These are phyloP conservation scores for Millerozyma miso DNA, from an alignment of 805 yeast species.

Conservation along the genomic window DNA sequence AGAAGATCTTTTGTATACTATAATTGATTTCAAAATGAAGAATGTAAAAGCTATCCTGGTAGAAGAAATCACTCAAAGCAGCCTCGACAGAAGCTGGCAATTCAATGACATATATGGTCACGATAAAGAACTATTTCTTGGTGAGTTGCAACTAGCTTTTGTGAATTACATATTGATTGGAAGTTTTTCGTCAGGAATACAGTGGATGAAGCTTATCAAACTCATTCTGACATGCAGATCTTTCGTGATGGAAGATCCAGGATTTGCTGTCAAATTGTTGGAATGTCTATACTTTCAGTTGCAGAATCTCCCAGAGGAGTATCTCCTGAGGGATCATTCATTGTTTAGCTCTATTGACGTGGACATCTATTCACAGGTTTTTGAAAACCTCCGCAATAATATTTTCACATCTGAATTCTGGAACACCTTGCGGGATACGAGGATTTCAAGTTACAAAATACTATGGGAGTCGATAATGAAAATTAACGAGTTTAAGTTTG, in stretches of 20 bases:
- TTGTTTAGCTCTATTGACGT: constrained; percentile 16
- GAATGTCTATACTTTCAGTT: constrained; percentile 33
- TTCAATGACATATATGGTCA: constrained; percentile 34
- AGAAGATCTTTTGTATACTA: constrained; percentile 39
- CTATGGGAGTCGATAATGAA: constrained; percentile 14
- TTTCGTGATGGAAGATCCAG: constrained; percentile 17
- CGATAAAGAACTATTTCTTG: constrained; percentile 30
- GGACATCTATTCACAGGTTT: constrained; percentile 9
- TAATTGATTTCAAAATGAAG: constrained; percentile 37
- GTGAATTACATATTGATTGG: constrained; percentile 50
- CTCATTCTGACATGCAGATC: constrained; percentile 32
- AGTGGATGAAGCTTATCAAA: constrained; percentile 55
- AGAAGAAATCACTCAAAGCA: constrained; percentile 45
- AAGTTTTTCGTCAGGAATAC: constrained; percentile 59
- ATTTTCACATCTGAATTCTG: constrained; percentile 8
- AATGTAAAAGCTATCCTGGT: constrained; percentile 23
- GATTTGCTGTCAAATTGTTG: constrained; percentile 29
- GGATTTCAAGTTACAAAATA: not conserved
- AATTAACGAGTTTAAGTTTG: constrained; percentile 8
- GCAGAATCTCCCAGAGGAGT: constrained; percentile 38
- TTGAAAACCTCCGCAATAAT: constrained; percentile 18
- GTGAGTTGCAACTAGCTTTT: constrained; percentile 54
- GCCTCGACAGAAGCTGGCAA: constrained; percentile 61
- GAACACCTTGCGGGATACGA: not conserved
- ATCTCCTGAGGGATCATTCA: constrained; percentile 18